A percentile compares a stretch with the other conserved stretches of the same genome.
These are phyloP conservation scores for Hymenoscyphus repandus DNA, from an alignment of 2,329 filamentous ascomycete species.

Conservation along the genomic window DNA sequence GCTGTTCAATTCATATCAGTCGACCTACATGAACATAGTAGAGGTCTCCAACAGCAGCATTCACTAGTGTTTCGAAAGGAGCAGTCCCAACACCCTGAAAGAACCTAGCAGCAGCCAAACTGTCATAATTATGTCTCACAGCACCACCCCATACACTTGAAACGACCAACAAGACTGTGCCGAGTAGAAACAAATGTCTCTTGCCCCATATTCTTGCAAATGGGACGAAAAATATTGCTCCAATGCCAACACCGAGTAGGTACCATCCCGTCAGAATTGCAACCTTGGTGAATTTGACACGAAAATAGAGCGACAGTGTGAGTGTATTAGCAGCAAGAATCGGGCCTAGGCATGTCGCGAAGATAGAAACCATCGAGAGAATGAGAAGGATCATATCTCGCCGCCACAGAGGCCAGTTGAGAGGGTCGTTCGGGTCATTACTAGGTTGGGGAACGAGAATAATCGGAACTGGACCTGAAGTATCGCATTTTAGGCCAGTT, in stretches of 20 bases:
- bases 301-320: slow-evolving; percentile 64
- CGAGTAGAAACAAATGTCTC: slow-evolving; percentile 78
- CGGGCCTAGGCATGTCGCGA: slow-evolving; percentile 78
- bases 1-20: background rate
- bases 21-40: slow-evolving; percentile 78
- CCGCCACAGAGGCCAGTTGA: slow-evolving; percentile 85
- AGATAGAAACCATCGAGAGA: slow-evolving; percentile 74
- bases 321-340: slow-evolving; percentile 86
- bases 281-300: slow-evolving; percentile 63
- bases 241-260: slow-evolving; percentile 74
- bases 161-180: slow-evolving; percentile 65
- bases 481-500: slow-evolving; percentile 65
- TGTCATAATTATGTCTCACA: slow-evolving; percentile 57
- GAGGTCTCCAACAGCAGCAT: slow-evolving; percentile 81
- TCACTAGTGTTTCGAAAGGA: slow-evolving; percentile 86
- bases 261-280: slow-evolving; percentile 85
- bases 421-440: slow-evolving; percentile 84
- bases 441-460: slow-evolving; percentile 88
- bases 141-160: slow-evolving; percentile 73
- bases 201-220: slow-evolving; percentile 90
- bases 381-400: slow-evolving; percentile 76
- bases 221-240: slow-evolving; percentile 80
- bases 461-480: slow-evolving; percentile 59
- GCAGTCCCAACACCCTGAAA: slow-evolving; percentile 83
- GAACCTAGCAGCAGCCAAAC: slow-evolving; percentile 71